Evolutionary conservation across 2,329 filamentous ascomycete genomes (phyloP).

Genomic region (Cyphellophora europaea): DNA sequence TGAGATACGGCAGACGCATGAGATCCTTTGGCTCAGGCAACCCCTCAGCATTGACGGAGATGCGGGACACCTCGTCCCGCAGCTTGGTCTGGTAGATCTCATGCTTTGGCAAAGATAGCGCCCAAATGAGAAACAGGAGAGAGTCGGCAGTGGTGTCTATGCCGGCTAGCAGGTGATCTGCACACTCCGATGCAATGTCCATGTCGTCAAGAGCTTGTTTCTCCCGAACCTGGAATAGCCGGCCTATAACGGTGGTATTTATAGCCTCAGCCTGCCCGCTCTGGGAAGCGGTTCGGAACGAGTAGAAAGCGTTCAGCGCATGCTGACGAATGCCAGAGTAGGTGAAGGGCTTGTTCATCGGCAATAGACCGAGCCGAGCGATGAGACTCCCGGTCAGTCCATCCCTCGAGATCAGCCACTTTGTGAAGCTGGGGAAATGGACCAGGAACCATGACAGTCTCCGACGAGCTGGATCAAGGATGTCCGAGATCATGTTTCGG

Average conservation of each 20-base stretch:
- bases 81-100: constrained; percentile 34
- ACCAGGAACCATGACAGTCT: constrained; percentile 41
- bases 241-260: constrained; percentile 18
- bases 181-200: constrained; percentile 44
- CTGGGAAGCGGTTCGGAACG: constrained; percentile 20
- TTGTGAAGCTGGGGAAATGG: constrained; percentile 35
- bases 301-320: constrained; percentile 27
- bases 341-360: constrained; percentile 41
- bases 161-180: constrained; percentile 44
- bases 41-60: constrained; percentile 20
- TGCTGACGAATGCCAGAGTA: constrained; percentile 42
- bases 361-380: constrained; percentile 28
- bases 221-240: constrained; percentile 13
- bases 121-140: constrained; percentile 42
- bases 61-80: constrained; percentile 29
- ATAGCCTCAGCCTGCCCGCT: constrained; percentile 17
- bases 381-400: constrained; percentile 29
- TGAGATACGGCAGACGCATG: constrained; percentile 33
- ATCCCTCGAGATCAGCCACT: constrained; percentile 39
- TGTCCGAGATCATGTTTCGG: constrained; percentile 36
- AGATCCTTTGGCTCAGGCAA: constrained; percentile 27
- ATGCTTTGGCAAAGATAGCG: constrained; percentile 37
- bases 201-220: constrained; percentile 29
- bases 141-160: constrained; percentile 46
- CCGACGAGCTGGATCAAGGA: constrained; percentile 37